Evolutionary conservation across 2,329 filamentous ascomycete species (phyloP).

Genomic region (Ophiostoma australiae): DNA sequence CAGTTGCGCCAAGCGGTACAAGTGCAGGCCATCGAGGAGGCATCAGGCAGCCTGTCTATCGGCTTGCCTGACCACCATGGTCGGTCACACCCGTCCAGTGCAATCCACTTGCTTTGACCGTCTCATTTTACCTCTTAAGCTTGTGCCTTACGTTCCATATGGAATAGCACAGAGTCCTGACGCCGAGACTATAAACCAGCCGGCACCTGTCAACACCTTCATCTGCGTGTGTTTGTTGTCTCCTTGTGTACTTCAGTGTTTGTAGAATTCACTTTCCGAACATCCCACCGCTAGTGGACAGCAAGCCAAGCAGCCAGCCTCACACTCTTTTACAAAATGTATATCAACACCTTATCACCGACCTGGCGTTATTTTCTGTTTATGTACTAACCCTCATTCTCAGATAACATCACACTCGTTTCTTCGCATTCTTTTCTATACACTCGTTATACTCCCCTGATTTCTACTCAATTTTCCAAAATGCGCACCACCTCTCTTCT

Average conservation of each 20-base stretch:
- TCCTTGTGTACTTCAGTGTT: neutral
- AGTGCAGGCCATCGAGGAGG: no score
- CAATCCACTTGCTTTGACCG: no score
- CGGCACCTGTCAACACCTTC: neutral
- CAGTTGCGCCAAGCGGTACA: no score
- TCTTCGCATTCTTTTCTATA: neutral
- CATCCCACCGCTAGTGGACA: neutral
- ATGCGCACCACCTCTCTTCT: neutral
- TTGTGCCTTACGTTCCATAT: no score
- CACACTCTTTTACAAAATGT: neutral
- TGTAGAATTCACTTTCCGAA: neutral
- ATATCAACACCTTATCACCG: neutral
- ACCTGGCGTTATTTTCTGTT: no score
- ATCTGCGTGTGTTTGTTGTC: neutral
- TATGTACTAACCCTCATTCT: no score
- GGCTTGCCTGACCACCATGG: no score
- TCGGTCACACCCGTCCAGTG: no score
- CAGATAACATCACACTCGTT: no score
- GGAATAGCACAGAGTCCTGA: neutral
- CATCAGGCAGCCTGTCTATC: no score
- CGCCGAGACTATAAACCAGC: neutral
- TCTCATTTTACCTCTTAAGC: no score
- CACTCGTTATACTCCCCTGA: neutral
- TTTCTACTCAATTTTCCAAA: neutral
- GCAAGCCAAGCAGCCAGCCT: neutral